Evolutionary conservation across 345 rosid species (phyloP).

Genomic region (Eutrema yunnanense): DNA sequence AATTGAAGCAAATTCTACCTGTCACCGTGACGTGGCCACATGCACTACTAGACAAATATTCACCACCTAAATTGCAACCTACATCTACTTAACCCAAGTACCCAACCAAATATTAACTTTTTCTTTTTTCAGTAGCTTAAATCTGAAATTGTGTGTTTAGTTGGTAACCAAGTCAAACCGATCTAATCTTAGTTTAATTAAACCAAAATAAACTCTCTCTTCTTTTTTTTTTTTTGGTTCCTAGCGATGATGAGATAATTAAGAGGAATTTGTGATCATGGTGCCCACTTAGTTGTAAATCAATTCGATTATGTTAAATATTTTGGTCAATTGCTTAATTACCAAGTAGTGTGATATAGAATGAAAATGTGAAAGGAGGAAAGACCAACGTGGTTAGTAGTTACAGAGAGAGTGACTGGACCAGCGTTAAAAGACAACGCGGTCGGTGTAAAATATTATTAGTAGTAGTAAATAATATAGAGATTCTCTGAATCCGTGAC

Average conservation of each 20-base stretch:
- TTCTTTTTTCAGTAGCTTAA: background rate
- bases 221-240: background rate
- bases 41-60: conserved; percentile 9
- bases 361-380: background rate
- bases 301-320: background rate
- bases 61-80: conserved; percentile 18
- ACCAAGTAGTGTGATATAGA: background rate
- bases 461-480: background rate
- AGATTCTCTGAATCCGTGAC: conserved; percentile 18
- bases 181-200: background rate
- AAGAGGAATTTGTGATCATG: conserved; percentile 2
- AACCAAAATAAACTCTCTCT: background rate
- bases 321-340: conserved; percentile 4
- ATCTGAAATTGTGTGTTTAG: background rate
- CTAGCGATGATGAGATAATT: background rate
- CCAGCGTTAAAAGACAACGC: background rate
- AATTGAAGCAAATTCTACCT: background rate
- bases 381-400: conserved; percentile 15
- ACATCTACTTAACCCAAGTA: background rate
- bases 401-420: background rate
- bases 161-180: conserved; percentile 4
- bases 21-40: conserved; percentile 12
- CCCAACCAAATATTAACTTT: too few species aligned
- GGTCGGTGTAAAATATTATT: background rate
- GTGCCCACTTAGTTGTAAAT: conserved; percentile 5